Evolutionary conservation across 768 basidiomycete species (phyloP).

Genomic region (Lactifluus echinatus): DNA sequence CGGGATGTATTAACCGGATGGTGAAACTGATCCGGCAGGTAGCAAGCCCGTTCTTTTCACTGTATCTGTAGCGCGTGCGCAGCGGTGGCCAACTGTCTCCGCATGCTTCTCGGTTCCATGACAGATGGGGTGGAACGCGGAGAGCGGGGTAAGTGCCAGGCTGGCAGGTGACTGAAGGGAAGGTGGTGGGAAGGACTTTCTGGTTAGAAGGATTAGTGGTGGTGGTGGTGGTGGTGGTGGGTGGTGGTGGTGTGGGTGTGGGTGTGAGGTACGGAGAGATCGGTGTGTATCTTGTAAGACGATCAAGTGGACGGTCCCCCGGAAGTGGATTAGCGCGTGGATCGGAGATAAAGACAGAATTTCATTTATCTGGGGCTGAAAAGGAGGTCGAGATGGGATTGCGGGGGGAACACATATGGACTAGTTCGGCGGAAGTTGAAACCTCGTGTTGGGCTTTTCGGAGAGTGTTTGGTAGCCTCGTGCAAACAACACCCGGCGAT

Average conservation of each 20-base stretch:
- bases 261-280: background rate
- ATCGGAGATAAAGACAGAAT: constrained; percentile 12
- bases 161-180: constrained; percentile 10
- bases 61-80: background rate
- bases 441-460: background rate
- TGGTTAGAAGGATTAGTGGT: background rate
- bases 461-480: constrained; percentile 15
- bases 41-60: background rate
- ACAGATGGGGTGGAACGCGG: background rate
- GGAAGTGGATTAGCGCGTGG: constrained; percentile 3
- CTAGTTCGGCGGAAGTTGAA: constrained; percentile 9
- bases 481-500: background rate
- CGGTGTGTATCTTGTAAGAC: background rate
- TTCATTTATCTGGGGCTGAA: constrained; percentile 2
- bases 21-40: constrained; percentile 2
- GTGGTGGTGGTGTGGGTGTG: background rate
- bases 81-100: background rate
- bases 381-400: constrained; percentile 1
- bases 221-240: background rate
- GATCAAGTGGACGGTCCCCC: background rate
- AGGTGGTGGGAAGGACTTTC: background rate
- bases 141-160: constrained; percentile 10
- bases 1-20: background rate
- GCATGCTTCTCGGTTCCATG: constrained; percentile 3
- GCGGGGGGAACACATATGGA: constrained; percentile 3